Percentiles rank a stretch among this genome's conserved stretches.
Evolutionary conservation across 2,329 filamentous ascomycete species (phyloP).

Genomic region (Mycogone perniciosa): DNA sequence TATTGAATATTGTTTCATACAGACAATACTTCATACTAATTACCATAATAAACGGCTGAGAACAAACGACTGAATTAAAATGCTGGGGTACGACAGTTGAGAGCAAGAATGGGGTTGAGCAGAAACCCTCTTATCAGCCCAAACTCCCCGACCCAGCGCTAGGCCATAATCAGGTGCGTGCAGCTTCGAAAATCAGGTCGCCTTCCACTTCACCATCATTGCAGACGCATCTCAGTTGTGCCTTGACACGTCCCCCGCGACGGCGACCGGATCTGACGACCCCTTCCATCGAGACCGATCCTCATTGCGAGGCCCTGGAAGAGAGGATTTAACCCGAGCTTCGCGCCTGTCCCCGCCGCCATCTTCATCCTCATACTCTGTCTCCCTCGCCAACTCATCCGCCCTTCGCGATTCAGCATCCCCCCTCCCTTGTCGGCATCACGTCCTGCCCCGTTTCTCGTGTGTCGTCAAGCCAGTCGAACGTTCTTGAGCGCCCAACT

Average conservation of each 20-base stretch:
- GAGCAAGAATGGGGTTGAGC: background rate
- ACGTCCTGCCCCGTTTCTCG: background rate
- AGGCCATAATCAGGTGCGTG: conserved; percentile 27
- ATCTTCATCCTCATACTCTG: background rate
- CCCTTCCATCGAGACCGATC: conserved; percentile 12
- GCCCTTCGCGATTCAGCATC: conserved; percentile 5
- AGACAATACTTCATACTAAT: no score
- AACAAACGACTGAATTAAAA: no score
- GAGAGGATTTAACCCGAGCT: conserved; percentile 10
- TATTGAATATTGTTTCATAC: no score
- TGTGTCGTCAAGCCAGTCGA: background rate
- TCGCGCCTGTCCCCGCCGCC: conserved; percentile 1
- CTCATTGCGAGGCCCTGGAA: conserved; percentile 15
- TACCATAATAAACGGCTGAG: no score
- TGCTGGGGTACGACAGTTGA: no score
- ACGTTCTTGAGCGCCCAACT: background rate
- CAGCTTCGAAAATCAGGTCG: conserved; percentile 26
- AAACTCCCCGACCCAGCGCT: conserved; percentile 21
- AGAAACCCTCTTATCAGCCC: conserved; percentile 7
- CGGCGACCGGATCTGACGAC: conserved; percentile 16
- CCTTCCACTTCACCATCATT: conserved; percentile 22
- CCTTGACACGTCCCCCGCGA: conserved; percentile 3
- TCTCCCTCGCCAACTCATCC: conserved; percentile 1
- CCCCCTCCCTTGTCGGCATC: conserved; percentile 4
- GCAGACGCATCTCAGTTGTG: conserved; percentile 22